These are phyloP conservation scores for Fusarium pseudograminearum DNA, from an alignment of 2,329 filamentous ascomycete genomes.

Conservation along the genomic window DNA sequence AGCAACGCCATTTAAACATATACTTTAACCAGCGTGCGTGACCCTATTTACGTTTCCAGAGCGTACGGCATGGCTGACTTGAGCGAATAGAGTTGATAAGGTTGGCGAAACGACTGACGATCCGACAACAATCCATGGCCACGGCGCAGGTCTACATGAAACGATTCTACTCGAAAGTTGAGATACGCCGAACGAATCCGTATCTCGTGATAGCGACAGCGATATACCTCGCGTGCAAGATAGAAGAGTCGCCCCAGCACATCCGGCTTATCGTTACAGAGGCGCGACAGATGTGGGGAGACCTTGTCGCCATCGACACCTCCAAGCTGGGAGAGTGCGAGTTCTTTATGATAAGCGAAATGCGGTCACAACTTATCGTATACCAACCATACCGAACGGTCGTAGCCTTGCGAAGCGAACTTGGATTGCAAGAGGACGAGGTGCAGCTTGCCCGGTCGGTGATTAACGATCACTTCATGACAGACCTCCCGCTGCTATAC, in stretches of 20 bases:
- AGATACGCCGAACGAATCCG: constrained; percentile 92
- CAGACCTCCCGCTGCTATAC: constrained; percentile 87
- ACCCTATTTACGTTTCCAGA: not conserved
- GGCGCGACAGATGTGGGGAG: constrained; percentile 86
- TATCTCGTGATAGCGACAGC: constrained; percentile 94
- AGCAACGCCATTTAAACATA: constrained; percentile 84
- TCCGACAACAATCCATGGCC: constrained; percentile 91
- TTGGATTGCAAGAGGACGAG: constrained; percentile 82
- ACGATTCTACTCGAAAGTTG: constrained; percentile 90
- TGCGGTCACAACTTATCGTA: constrained; percentile 89
- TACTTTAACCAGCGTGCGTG: constrained; percentile 88
- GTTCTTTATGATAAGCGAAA: constrained; percentile 90
- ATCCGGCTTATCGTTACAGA: constrained; percentile 91
- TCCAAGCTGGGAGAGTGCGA: constrained; percentile 93
- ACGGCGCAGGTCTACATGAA: constrained; percentile 96
- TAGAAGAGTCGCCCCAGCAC: constrained; percentile 97
- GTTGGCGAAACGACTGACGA: constrained; percentile 83
- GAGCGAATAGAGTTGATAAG: constrained; percentile 75
- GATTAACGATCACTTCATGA: constrained; percentile 93
- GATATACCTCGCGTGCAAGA: constrained; percentile 95
- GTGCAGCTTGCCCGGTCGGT: constrained; percentile 81
- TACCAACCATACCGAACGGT: constrained; percentile 92
- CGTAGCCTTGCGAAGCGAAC: constrained; percentile 74
- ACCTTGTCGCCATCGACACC: constrained; percentile 80
- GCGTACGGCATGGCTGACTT: constrained; percentile 8